phyloP scores from a whole-genome alignment of 768 basidiomycete species.

The Pulveroboletus sp. region DNA sequence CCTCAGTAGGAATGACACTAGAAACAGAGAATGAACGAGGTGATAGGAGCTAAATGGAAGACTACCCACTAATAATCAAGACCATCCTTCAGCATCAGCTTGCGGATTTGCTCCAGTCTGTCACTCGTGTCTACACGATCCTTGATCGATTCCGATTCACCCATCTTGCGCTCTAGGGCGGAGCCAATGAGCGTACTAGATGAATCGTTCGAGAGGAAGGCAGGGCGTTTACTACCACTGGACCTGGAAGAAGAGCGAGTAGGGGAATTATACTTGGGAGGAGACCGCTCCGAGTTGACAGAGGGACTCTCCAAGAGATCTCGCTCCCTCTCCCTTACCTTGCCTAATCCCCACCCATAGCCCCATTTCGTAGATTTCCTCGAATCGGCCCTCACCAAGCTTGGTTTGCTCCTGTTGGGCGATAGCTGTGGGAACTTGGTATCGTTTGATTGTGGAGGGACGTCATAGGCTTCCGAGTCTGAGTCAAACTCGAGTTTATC shows the following conservation, averaged over 20 bases:
- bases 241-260: slow-evolving; percentile 39
- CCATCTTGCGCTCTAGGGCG: slow-evolving; percentile 63
- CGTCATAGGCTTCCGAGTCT: slow-evolving; percentile 59
- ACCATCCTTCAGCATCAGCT: slow-evolving; percentile 60
- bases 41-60: slow-evolving; percentile 1
- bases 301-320: slow-evolving; percentile 32
- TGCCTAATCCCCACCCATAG: slow-evolving; percentile 69
- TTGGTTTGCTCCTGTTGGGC: slow-evolving; percentile 32
- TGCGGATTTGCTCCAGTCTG: slow-evolving; percentile 57
- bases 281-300: slow-evolving; percentile 37
- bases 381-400: slow-evolving; percentile 51
- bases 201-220: slow-evolving; percentile 54
- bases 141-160: slow-evolving; percentile 52
- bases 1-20: slow-evolving; percentile 74
- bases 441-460: slow-evolving; percentile 26
- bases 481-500: slow-evolving; percentile 54
- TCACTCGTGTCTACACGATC: slow-evolving; percentile 55
- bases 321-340: slow-evolving; percentile 43
- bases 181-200: slow-evolving; percentile 72
- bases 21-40: slow-evolving; percentile 7
- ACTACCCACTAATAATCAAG: slow-evolving; percentile 71
- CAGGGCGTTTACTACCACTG: slow-evolving; percentile 38
- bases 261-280: slow-evolving; percentile 28
- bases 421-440: slow-evolving; percentile 40
- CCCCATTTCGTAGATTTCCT: slow-evolving; percentile 59